phyloP scores from a whole-genome alignment of 768 basidiomycete species.

The Kwoniella sp. region DNA sequence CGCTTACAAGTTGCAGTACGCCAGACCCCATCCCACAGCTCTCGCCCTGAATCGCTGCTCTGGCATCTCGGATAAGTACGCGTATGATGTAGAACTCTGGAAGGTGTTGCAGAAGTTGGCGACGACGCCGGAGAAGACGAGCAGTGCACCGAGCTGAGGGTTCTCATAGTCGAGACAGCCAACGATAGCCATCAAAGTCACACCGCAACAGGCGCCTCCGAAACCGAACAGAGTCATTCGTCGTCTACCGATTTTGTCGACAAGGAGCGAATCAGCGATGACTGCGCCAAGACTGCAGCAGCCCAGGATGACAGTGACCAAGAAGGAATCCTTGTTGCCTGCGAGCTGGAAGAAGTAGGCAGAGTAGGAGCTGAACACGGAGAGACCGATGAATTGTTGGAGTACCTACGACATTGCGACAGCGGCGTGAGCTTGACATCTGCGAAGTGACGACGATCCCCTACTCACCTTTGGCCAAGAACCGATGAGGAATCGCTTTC shows the following conservation, averaged over 20 bases:
- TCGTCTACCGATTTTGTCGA: constrained; percentile 31
- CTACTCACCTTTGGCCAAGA: constrained; percentile 35
- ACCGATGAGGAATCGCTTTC: constrained; percentile 37
- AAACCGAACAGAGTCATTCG: constrained; percentile 33
- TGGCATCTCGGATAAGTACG: constrained; percentile 24
- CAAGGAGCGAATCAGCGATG: constrained; percentile 15
- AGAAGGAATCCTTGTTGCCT: constrained; percentile 24
- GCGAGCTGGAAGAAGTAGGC: constrained; percentile 37
- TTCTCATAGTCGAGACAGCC: constrained; percentile 20
- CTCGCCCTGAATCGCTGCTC: constrained; percentile 22
- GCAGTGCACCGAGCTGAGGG: constrained; percentile 11
- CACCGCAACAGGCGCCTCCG: constrained; percentile 21
- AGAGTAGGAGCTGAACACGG: constrained; percentile 25
- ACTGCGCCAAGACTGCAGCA: constrained; percentile 13
- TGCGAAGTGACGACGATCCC: not conserved
- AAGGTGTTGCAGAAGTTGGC: constrained; percentile 35
- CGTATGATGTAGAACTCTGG: constrained; percentile 23
- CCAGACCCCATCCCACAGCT: constrained; percentile 28
- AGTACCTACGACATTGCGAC: constrained; percentile 18
- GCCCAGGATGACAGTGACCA: constrained; percentile 21
- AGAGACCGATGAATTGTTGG: constrained; percentile 37
- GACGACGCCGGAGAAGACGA: constrained; percentile 20
- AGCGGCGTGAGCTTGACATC: not conserved
- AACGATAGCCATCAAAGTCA: constrained; percentile 17
- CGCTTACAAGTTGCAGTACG: constrained; percentile 24